Percentiles rank a stretch among this genome's conserved stretches.
Evolutionary conservation across 177 flowering plant species (phyloP).

Genomic region (Vitis hybrid): DNA sequence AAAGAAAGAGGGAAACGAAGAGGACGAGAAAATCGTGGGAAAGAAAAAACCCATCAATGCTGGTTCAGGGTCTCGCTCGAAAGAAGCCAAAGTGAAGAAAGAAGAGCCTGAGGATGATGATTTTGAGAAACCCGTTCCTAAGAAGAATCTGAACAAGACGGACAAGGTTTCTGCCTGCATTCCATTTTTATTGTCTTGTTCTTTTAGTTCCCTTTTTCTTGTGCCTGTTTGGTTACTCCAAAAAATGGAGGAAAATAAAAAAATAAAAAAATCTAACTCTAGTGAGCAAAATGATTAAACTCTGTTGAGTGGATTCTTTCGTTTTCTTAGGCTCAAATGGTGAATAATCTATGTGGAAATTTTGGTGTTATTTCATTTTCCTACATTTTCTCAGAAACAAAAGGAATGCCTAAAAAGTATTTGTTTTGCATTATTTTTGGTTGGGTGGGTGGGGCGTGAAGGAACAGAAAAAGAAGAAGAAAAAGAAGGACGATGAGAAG

Average conservation of each 20-base stretch:
- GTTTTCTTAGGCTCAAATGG: too few relatives aligned
- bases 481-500: slow-evolving; percentile 28
- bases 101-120: slow-evolving; percentile 23
- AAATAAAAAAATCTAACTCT: too few relatives aligned
- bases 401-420: too few relatives aligned
- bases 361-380: too few relatives aligned
- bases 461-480: slow-evolving; percentile 23
- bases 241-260: too few relatives aligned
- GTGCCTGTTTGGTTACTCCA: neutral
- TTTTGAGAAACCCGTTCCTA: slow-evolving; percentile 8
- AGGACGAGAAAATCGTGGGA: slow-evolving; percentile 25
- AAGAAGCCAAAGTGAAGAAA: slow-evolving; percentile 37
- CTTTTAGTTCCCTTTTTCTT: neutral
- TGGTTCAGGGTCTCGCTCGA: slow-evolving; percentile 15
- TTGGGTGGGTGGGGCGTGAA: slow-evolving; percentile 7
- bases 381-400: too few relatives aligned
- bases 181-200: neutral
- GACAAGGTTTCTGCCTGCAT: slow-evolving; percentile 27
- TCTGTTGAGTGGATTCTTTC: too few relatives aligned
- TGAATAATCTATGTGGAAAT: too few relatives aligned
- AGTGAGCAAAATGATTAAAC: too few relatives aligned
- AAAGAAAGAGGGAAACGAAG: slow-evolving; percentile 27
- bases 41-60: slow-evolving; percentile 38
- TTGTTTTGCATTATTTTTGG: neutral
- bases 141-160: slow-evolving; percentile 22